Evolutionary conservation across 148 eudicot species (phyloP).

Genomic region (Rhododendron griersonianum): DNA sequence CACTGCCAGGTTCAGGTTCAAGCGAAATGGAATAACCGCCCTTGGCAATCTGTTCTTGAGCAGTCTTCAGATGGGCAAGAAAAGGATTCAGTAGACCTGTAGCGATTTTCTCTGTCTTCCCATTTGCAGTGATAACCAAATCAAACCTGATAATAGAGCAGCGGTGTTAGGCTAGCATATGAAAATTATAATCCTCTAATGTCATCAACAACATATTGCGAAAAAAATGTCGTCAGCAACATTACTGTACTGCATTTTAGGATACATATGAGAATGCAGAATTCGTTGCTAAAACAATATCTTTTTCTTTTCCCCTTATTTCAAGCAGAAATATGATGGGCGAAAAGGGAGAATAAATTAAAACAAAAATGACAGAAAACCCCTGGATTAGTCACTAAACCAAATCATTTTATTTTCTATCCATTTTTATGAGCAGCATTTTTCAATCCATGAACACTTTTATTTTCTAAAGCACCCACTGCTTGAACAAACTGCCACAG

Average conservation of each 20-base stretch:
- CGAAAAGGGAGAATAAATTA: background rate
- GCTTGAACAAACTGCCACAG: background rate
- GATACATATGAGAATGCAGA: background rate
- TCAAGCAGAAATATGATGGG: background rate
- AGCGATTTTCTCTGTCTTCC: slow-evolving; percentile 81
- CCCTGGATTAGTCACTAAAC: background rate
- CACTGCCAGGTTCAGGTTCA: slow-evolving; percentile 50
- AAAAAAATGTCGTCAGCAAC: background rate
- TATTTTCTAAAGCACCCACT: background rate
- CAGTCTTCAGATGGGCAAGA: slow-evolving; percentile 84
- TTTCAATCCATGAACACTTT: background rate
- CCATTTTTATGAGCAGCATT: background rate
- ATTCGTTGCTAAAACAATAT: no score
- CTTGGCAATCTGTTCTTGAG: slow-evolving; percentile 90
- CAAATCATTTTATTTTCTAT: background rate
- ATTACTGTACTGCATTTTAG: background rate
- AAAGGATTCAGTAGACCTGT: slow-evolving; percentile 92
- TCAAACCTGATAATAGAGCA: slow-evolving; percentile 65
- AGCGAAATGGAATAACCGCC: slow-evolving; percentile 94
- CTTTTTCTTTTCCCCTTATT: background rate
- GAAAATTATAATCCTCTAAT: background rate
- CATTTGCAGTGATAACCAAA: slow-evolving; percentile 73
- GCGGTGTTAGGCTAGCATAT: slow-evolving; percentile 13
- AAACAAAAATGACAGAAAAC: background rate
- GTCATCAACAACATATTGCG: background rate